Percentiles rank a stretch among this genome's conserved stretches.
Conservation (phyloP, 345 rosid genomes). For the Rhizophora apiculata region DNA sequence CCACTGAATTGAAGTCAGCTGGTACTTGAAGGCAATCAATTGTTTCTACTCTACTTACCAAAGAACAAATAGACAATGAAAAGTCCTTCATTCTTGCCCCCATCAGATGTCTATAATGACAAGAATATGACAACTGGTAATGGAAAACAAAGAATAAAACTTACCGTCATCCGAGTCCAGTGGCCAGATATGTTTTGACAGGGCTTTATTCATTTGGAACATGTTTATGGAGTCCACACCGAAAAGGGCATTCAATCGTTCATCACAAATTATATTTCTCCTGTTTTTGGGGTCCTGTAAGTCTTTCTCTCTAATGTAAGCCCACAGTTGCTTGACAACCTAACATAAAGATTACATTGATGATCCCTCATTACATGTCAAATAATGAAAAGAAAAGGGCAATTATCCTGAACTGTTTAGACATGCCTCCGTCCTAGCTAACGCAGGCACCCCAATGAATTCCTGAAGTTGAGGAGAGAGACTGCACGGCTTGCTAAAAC, state of each 20-base stretch:
- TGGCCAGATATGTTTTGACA: slow-evolving; percentile 62
- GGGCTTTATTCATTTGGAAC: slow-evolving; percentile 63
- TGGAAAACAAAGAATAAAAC: background rate
- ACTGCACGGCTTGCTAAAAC: slow-evolving; percentile 41
- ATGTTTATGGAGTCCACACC: slow-evolving; percentile 48
- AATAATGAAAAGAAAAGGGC: slow-evolving; percentile 4
- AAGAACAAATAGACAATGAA: background rate
- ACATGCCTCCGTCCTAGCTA: slow-evolving; percentile 41
- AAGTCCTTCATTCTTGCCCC: background rate
- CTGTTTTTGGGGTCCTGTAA: slow-evolving; percentile 61
- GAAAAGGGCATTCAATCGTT: slow-evolving; percentile 45
- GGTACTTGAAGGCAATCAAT: background rate
- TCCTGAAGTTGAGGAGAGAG: slow-evolving; percentile 48
- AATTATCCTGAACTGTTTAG: background rate
- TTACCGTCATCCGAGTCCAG: slow-evolving; percentile 42
- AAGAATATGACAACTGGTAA: background rate
- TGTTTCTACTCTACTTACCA: background rate
- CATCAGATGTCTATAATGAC: background rate
- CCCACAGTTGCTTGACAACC: slow-evolving; percentile 66
- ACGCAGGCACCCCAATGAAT: slow-evolving; percentile 32
- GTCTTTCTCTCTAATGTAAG: slow-evolving; percentile 46
- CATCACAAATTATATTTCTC: slow-evolving; percentile 52
- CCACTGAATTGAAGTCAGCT: background rate
- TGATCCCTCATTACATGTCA: background rate
- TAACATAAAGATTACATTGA: slow-evolving; percentile 4